A percentile compares a stretch with the other conserved stretches of the same genome.
Conservation (phyloP, 2,329 filamentous ascomycete species). For the Hysterium pulicare region DNA sequence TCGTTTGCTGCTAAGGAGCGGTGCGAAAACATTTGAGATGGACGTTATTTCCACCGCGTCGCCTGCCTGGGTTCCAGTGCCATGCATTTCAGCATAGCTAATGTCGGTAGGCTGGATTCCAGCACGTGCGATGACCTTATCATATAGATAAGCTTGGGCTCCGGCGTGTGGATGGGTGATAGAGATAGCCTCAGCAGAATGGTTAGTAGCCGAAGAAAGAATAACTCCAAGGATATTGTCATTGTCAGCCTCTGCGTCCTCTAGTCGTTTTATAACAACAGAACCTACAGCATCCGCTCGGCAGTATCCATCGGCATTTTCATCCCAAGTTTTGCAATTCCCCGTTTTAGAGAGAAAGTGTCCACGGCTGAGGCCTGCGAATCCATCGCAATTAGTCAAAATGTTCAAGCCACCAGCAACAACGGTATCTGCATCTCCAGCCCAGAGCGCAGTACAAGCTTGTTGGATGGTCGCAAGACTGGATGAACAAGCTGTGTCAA, state of each 20-base stretch:
- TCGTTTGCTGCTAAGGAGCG: not conserved
- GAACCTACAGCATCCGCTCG: conserved; percentile 28
- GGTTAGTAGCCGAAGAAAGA: conserved; percentile 39
- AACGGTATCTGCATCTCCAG: conserved; percentile 11
- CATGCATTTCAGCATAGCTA: conserved; percentile 29
- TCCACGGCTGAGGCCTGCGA: conserved; percentile 34
- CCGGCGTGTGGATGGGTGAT: conserved; percentile 23
- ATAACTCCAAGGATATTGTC: conserved; percentile 36
- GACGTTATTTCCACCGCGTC: conserved; percentile 18
- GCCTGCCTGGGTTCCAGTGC: conserved; percentile 28
- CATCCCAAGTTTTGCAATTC: conserved; percentile 31
- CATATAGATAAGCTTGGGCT: conserved; percentile 13
- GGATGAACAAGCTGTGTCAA: conserved; percentile 22
- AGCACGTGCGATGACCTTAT: conserved; percentile 22
- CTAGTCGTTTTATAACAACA: conserved; percentile 31
- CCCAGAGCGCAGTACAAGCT: conserved; percentile 15
- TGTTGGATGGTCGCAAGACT: conserved; percentile 19
- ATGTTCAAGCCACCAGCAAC: conserved; percentile 25
- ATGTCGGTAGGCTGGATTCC: conserved; percentile 31
- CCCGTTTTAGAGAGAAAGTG: conserved; percentile 25
- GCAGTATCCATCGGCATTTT: conserved; percentile 35
- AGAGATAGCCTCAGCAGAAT: conserved; percentile 31
- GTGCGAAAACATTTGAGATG: conserved; percentile 8
- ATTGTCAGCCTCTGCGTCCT: conserved; percentile 30
- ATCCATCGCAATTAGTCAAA: conserved; percentile 36